A percentile compares a stretch with the other conserved stretches of the same genome.
These are phyloP conservation scores for Stropharia rugosoannulata DNA, from an alignment of 768 basidiomycete genomes.

Conservation along the genomic window DNA sequence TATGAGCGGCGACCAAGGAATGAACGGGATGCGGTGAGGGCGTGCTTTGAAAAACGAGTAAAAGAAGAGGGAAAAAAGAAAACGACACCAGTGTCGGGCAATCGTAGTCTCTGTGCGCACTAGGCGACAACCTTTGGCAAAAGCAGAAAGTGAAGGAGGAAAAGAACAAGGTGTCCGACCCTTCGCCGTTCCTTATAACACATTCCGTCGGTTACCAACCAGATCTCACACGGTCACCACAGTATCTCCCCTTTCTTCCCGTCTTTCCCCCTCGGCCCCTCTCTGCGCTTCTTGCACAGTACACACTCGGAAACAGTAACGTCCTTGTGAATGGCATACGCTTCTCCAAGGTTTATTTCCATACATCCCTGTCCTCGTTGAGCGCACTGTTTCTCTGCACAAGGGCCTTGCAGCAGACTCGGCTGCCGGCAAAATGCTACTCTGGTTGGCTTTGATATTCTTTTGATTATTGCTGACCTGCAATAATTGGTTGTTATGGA, in stretches of 20 bases:
- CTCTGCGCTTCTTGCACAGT: background rate
- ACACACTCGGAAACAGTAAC: background rate
- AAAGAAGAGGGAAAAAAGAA: slow-evolving; percentile 31
- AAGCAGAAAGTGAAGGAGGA: slow-evolving; percentile 15
- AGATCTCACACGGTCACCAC: slow-evolving; percentile 7
- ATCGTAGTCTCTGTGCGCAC: slow-evolving; percentile 42
- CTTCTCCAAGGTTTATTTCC: background rate
- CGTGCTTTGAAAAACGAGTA: slow-evolving; percentile 23
- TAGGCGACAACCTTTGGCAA: slow-evolving; percentile 37
- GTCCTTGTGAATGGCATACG: too few relatives aligned
- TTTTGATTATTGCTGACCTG: background rate
- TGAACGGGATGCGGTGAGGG: slow-evolving; percentile 22
- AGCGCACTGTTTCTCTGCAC: background rate
- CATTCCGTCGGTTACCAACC: slow-evolving; percentile 12
- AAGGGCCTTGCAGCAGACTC: background rate
- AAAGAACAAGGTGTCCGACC: background rate
- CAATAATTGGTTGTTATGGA: slow-evolving; percentile 6
- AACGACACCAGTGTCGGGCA: slow-evolving; percentile 58
- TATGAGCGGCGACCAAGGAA: slow-evolving; percentile 15
- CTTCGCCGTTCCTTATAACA: slow-evolving; percentile 16
- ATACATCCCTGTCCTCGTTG: background rate
- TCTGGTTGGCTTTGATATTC: slow-evolving; percentile 1
- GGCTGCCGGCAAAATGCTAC: background rate
- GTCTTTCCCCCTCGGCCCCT: background rate
- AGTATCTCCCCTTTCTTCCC: background rate